phyloP scores from a whole-genome alignment of 345 rosid genomes.

The Syzygium aromaticum region DNA sequence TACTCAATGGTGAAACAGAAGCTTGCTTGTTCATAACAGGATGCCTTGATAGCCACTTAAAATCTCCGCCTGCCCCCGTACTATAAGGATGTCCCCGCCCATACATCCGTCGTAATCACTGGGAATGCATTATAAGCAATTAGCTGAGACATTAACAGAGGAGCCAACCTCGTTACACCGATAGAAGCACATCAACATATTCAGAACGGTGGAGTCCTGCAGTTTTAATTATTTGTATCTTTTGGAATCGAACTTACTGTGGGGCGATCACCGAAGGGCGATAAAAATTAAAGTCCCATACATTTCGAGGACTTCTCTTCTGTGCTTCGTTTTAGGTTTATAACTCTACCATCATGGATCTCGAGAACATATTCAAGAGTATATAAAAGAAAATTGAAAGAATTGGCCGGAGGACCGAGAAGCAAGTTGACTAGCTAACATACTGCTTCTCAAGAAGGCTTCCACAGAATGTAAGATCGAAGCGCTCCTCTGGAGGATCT shows the following conservation, averaged over 20 bases:
- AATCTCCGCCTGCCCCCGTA: neutral
- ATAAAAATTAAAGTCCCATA: neutral
- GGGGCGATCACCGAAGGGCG: neutral
- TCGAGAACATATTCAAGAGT: neutral
- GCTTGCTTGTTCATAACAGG: neutral
- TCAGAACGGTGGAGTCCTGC: neutral
- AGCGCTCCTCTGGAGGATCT: slow-evolving; percentile 87
- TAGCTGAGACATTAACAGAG: neutral
- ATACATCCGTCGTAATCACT: neutral
- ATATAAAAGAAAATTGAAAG: neutral
- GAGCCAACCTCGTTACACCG: neutral
- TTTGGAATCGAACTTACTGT: neutral
- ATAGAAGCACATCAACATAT: neutral
- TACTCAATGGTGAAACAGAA: neutral
- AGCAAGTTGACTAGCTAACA: slow-evolving; percentile 28
- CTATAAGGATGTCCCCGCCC: neutral
- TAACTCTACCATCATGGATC: neutral
- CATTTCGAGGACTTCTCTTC: neutral
- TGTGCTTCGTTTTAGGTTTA: neutral
- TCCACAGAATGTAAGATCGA: slow-evolving; percentile 73
- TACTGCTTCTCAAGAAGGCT: slow-evolving; percentile 76
- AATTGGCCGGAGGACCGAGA: neutral
- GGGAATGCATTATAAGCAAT: neutral
- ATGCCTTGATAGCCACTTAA: neutral
- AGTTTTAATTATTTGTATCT: neutral